Evolutionary conservation across 1,139 yeast species (phyloP), one percentile per base, ranked within the genome.

Genomic region (Cylindricascospora bacillispora): DNA sequence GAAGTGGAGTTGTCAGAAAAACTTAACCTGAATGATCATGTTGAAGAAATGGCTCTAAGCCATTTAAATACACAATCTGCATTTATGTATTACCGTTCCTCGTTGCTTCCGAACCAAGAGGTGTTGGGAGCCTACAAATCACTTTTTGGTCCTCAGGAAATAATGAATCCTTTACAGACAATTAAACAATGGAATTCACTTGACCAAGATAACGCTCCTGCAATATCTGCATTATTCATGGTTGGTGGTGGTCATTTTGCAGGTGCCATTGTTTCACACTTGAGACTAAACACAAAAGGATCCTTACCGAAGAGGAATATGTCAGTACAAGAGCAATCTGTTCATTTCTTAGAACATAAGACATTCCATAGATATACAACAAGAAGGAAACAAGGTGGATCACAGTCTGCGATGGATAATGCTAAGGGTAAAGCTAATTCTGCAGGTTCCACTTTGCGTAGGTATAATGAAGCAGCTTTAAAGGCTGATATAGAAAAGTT

Each of bases 201-300:
- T 18, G 23, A 33, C 11, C 24, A 39, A 6, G 13, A 42, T 1
- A 40, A 44, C 18, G 42, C 48, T 3, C 39, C 38, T 5, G 41
- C 52, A 42, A 47, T 52, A 18, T 82, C 82, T 3, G 94, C 93
- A 1, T 57, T 89, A 10, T 69, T 89, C 40, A 83, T 92, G 95
- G 70, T 89, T 34, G 97, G 97, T 7, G 97, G 98, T 28, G 99
- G 98, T 24, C 97, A 92, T 57, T 92, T 89, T 61, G 94, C 97
- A 0, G 98, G 93, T 9, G 95, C 95, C 0, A 78, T 89, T 25
- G 65, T 92, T 9, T 73, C 85, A 2, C 97, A 86, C 48, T 62
- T 62, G 26, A 74, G 73, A 14, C 26, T 39, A 7, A 61, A 62
- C 24, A 64, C 69, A 3, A 67, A 69, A 42, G 80, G 85, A 27